phyloP scores from a whole-genome alignment of 164 flowering plant genomes.

The Annona squamosa region DNA sequence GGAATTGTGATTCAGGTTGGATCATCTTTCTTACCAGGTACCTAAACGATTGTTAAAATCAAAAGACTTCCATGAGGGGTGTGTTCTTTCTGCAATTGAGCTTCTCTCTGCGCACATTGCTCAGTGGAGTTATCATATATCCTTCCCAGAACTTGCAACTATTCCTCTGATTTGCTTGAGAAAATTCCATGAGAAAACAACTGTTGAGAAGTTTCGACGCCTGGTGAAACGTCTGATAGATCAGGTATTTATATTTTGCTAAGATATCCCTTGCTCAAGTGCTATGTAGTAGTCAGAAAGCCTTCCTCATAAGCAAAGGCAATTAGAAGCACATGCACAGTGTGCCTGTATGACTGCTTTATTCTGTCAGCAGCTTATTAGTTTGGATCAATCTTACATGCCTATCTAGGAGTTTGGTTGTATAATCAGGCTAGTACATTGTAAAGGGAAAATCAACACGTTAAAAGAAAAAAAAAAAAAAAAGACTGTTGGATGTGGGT shows the following conservation, averaged over 20 bases:
- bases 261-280: background rate
- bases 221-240: slow-evolving; percentile 68
- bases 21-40: slow-evolving; percentile 35
- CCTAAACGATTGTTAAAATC: slow-evolving; percentile 79
- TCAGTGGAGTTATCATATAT: slow-evolving; percentile 89
- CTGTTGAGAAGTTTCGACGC: slow-evolving; percentile 48
- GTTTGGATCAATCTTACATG: background rate
- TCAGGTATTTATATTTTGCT: slow-evolving; percentile 40
- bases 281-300: no score
- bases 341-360: no score
- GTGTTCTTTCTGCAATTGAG: slow-evolving; percentile 57
- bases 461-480: no score
- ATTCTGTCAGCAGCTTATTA: no score
- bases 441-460: background rate
- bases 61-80: slow-evolving; percentile 50
- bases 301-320: no score
- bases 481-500: no score
- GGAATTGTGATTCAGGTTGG: background rate
- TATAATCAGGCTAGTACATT: background rate
- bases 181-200: slow-evolving; percentile 49
- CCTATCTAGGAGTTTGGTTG: background rate
- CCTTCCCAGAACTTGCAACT: slow-evolving; percentile 92
- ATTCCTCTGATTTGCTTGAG: slow-evolving; percentile 62
- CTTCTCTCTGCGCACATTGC: slow-evolving; percentile 65
- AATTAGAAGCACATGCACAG: no score